Conservation (phyloP, 2,329 filamentous ascomycete genomes). For the Penicillium sp. region DNA sequence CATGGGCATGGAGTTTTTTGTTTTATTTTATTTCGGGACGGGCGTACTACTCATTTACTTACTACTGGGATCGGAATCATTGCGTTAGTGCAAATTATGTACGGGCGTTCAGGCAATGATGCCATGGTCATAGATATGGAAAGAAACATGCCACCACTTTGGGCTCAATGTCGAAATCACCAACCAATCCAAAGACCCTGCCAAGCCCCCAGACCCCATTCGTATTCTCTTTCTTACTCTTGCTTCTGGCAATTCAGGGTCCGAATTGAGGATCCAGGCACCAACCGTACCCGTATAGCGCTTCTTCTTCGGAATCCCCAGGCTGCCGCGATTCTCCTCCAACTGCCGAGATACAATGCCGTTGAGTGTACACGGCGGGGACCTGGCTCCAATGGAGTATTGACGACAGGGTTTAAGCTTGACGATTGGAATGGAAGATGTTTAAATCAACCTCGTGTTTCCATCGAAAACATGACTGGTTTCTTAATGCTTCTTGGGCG, state of each 20-base stretch:
- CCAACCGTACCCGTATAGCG: slow-evolving; percentile 3
- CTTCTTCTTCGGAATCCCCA: background rate
- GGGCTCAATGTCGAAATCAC: slow-evolving; percentile 28
- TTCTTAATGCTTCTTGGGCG: slow-evolving; percentile 30
- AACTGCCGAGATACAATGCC: slow-evolving; percentile 43
- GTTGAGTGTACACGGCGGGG: slow-evolving; percentile 28
- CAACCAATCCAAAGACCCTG: slow-evolving; percentile 19
- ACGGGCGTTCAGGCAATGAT: slow-evolving; percentile 12
- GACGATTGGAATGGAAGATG: slow-evolving; percentile 24
- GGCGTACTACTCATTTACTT: slow-evolving; percentile 2
- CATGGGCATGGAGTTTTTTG: slow-evolving; percentile 32
- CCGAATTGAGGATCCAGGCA: background rate
- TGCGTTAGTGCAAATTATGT: slow-evolving; percentile 6
- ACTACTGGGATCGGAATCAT: background rate
- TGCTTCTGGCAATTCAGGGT: background rate
- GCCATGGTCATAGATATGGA: slow-evolving; percentile 9
- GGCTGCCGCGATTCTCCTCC: slow-evolving; percentile 10
- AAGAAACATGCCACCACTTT: slow-evolving; percentile 22
- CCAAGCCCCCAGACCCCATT: slow-evolving; percentile 20
- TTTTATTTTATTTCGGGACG: slow-evolving; percentile 1
- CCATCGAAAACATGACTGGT: slow-evolving; percentile 13
- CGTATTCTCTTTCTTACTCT: slow-evolving; percentile 21
- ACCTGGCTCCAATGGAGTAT: slow-evolving; percentile 12
- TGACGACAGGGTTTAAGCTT: slow-evolving; percentile 32
- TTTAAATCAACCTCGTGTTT: slow-evolving; percentile 30